phyloP scores from a whole-genome alignment of 2,329 filamentous ascomycete species.

The Proliferodiscus dingleyae region DNA sequence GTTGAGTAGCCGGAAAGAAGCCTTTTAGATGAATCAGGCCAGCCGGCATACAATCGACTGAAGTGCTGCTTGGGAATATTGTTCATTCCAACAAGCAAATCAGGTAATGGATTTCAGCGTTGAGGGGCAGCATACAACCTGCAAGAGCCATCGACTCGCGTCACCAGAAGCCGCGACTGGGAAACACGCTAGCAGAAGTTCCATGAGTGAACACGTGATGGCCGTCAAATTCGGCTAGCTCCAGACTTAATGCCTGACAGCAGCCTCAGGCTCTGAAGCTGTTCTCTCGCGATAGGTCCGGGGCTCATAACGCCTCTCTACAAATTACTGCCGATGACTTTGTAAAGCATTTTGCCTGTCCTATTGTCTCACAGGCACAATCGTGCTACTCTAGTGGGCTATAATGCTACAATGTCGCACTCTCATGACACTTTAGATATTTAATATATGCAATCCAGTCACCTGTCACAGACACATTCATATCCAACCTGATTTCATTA shows the following conservation, averaged over 20 bases:
- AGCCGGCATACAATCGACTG: slow-evolving; percentile 30
- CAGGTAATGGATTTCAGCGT: not conserved
- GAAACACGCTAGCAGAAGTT: slow-evolving; percentile 1
- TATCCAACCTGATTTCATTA: slow-evolving; percentile 19
- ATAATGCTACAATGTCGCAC: too few species aligned
- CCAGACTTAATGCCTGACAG: too few species aligned
- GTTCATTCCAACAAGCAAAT: slow-evolving; percentile 13
- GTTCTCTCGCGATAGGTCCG: too few species aligned
- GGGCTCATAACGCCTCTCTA: too few species aligned
- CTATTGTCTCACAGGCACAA: too few species aligned
- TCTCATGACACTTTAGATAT: too few species aligned
- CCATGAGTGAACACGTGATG: not conserved
- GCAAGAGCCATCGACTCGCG: slow-evolving; percentile 1
- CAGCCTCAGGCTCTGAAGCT: too few species aligned
- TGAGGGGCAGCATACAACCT: not conserved
- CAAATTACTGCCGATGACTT: too few species aligned
- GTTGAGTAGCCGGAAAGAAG: slow-evolving; percentile 22
- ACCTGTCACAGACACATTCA: not conserved
- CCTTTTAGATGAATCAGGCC: slow-evolving; percentile 22
- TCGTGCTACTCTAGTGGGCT: too few species aligned
- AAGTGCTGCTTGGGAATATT: slow-evolving; percentile 10
- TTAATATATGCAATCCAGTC: not conserved
- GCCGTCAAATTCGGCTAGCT: too few species aligned
- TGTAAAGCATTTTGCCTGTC: too few species aligned
- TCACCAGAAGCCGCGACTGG: slow-evolving; percentile 6